phyloP scores from a whole-genome alignment of 140 eudicot species.

The Erigeron philadelphicus region DNA sequence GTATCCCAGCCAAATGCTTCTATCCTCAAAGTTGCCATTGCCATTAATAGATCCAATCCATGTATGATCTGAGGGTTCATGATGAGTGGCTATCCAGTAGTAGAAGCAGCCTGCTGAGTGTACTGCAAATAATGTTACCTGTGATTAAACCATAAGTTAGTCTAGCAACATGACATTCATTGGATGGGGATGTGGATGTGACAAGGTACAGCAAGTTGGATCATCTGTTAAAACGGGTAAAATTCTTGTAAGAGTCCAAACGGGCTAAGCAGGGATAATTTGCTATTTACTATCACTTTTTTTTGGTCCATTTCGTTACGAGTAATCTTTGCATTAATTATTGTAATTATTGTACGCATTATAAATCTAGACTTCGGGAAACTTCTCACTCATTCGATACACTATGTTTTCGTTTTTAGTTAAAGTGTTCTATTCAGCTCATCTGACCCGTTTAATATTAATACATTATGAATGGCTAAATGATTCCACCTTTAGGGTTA shows the following conservation, averaged over 20 bases:
- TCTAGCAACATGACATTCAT: conserved; percentile 5
- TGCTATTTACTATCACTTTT: background rate
- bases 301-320: background rate
- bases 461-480: no score
- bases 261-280: background rate
- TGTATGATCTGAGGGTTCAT: conserved; percentile 42
- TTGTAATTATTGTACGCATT: no score
- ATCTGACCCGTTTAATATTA: no score
- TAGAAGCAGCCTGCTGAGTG: conserved; percentile 91
- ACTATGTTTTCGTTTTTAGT: no score
- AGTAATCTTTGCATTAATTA: no score
- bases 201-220: background rate
- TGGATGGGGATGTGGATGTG: no score
- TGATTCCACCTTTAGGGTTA: background rate
- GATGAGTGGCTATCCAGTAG: conserved; percentile 76
- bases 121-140: conserved; percentile 80
- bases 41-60: conserved; percentile 65
- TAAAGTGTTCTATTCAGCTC: no score
- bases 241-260: background rate
- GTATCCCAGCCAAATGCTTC: conserved; percentile 78
- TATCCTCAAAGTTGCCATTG: conserved; percentile 38
- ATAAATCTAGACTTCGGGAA: no score
- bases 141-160: conserved; percentile 26
- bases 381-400: background rate
- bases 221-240: background rate